A percentile compares a stretch with the other conserved stretches of the same genome.
Conservation (phyloP, 176 grass and related monocot species). For the Triticum monococcum region DNA sequence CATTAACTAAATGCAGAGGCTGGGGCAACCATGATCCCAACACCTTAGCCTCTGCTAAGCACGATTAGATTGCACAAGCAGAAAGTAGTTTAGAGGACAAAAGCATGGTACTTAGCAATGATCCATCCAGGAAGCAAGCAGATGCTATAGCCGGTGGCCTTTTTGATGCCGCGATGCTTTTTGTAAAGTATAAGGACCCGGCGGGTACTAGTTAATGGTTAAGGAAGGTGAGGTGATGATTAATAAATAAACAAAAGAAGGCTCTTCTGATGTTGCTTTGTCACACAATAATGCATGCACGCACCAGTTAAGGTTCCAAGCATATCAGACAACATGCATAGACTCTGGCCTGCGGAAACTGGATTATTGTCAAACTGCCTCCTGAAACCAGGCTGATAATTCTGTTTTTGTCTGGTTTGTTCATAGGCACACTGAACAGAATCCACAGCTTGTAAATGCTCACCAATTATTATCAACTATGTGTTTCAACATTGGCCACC, state of each 20-base stretch:
- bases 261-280: too few species aligned
- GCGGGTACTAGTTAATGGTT: background rate
- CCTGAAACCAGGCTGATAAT: background rate
- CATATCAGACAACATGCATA: constrained; percentile 5
- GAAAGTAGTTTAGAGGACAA: background rate
- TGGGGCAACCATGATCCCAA: constrained; percentile 26
- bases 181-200: background rate
- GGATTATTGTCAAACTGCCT: background rate
- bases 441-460: background rate
- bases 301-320: background rate
- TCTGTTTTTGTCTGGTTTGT: background rate
- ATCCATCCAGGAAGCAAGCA: constrained; percentile 34
- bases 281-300: background rate
- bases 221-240: background rate
- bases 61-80: constrained; percentile 2
- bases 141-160: constrained; percentile 15
- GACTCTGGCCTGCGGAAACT: background rate
- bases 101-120: constrained; percentile 22
- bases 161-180: background rate
- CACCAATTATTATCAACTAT: background rate
- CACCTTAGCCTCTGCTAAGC: background rate
- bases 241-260: background rate
- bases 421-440: background rate
- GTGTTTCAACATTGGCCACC: background rate
- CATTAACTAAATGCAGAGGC: too few species aligned